Conservation (phyloP, 495 filamentous ascomycete species). For the Paragyromitra xinjiangensis region DNA sequence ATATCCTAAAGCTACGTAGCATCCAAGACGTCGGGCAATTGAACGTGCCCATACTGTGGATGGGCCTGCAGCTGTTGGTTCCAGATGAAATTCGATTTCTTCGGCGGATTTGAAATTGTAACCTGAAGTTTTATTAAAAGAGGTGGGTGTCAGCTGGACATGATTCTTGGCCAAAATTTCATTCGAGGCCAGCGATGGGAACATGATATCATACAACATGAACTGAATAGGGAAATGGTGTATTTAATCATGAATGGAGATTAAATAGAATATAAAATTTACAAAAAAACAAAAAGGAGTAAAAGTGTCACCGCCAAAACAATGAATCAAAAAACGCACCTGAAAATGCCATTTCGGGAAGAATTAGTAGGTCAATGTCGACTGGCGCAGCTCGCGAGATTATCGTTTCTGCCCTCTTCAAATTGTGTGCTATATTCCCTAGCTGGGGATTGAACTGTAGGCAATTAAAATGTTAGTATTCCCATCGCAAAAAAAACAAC, state of each 20-base stretch:
- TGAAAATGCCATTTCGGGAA: constrained; percentile 89
- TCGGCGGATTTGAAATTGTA: constrained; percentile 88
- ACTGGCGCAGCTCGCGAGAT: constrained; percentile 66
- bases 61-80: constrained; percentile 75
- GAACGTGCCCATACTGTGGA: constrained; percentile 81
- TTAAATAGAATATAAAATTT: constrained; percentile 4
- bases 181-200: constrained; percentile 17
- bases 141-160: constrained; percentile 42
- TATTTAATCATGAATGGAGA: constrained; percentile 15
- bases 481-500: constrained; percentile 20
- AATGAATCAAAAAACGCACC: constrained; percentile 65
- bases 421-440: constrained; percentile 78
- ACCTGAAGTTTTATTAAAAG: constrained; percentile 62
- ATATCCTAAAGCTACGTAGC: constrained; percentile 88
- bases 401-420: constrained; percentile 75
- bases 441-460: constrained; percentile 62
- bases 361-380: constrained; percentile 74
- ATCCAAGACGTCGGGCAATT: constrained; percentile 74
- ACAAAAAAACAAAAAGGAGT: constrained; percentile 9
- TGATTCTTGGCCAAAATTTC: constrained; percentile 31
- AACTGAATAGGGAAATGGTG: constrained; percentile 10
- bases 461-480: constrained; percentile 33
- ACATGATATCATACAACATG: constrained; percentile 34
- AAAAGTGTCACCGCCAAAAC: constrained; percentile 22
- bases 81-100: constrained; percentile 82